Evolutionary conservation across 257 asterid genomes (phyloP).

Genomic region (Buddleja alternifolia): DNA sequence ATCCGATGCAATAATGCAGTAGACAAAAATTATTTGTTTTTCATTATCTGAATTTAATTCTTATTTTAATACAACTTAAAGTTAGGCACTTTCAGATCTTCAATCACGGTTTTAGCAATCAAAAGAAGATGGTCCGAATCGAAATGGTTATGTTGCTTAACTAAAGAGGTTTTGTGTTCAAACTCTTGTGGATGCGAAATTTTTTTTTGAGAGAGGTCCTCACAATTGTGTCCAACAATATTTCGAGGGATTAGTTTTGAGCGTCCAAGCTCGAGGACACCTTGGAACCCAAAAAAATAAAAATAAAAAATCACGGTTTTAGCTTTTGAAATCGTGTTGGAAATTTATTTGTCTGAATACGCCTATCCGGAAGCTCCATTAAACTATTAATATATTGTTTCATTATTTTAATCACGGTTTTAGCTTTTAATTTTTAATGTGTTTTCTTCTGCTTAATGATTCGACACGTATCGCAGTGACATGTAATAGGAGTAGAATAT

Average conservation of each 20-base stretch:
- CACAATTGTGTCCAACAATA: no score
- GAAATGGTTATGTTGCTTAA: no score
- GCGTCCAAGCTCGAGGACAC: no score
- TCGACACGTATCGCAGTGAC: no score
- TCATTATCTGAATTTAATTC: background rate
- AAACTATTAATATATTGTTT: background rate
- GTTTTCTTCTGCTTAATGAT: slow-evolving; percentile 7
- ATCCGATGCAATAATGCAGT: background rate
- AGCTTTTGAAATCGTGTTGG: background rate
- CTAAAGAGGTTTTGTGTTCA: no score
- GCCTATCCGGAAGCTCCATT: slow-evolving; percentile 33
- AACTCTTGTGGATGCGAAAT: no score
- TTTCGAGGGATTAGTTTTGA: no score
- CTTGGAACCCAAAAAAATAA: no score
- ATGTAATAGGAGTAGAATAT: no score
- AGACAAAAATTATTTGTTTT: slow-evolving; percentile 6
- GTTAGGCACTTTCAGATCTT: background rate
- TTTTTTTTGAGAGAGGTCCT: no score
- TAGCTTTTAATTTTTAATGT: background rate
- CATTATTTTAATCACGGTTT: background rate
- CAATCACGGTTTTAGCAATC: background rate
- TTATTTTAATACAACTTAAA: background rate
- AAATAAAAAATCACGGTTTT: background rate
- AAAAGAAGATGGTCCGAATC: no score
- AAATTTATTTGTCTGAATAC: slow-evolving; percentile 18